phyloP scores from a whole-genome alignment of 2,329 filamentous ascomycete genomes.

The Alternaria brassicae region DNA sequence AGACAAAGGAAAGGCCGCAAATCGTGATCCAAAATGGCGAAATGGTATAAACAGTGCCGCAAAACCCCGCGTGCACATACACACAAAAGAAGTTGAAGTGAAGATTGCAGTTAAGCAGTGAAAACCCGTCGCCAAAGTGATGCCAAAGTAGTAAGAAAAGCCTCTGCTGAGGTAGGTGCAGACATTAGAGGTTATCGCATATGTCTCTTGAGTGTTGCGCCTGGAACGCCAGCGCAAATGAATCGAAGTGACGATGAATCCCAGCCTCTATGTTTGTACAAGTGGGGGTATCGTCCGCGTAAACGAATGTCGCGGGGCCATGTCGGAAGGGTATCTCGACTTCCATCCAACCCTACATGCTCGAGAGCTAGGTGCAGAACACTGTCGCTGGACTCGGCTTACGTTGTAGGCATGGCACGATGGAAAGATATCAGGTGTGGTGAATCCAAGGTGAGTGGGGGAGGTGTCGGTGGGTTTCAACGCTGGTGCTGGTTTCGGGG shows the following conservation, averaged over 20 bases:
- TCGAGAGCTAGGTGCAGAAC: conserved; percentile 20
- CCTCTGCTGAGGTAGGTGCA: conserved; percentile 34
- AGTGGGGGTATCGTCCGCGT: conserved; percentile 28
- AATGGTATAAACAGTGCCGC: conserved; percentile 46
- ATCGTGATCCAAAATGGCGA: conserved; percentile 34
- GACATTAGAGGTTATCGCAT: conserved; percentile 45
- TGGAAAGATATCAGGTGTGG: conserved; percentile 9
- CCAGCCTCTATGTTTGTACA: conserved; percentile 44
- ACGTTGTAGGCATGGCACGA: conserved; percentile 17
- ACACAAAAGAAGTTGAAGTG: conserved; percentile 29
- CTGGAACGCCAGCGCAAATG: conserved; percentile 46
- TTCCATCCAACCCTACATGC: conserved; percentile 25
- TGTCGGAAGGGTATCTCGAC: conserved; percentile 17
- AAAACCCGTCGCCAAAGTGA: conserved; percentile 28
- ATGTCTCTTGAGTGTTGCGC: conserved; percentile 37
- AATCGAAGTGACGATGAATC: conserved; percentile 30
- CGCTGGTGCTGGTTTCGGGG: conserved; percentile 49
- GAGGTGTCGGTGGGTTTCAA: conserved; percentile 29
- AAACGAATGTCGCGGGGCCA: conserved; percentile 30
- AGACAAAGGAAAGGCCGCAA: conserved; percentile 38
- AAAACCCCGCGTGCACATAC: conserved; percentile 20
- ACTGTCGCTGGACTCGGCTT: conserved; percentile 21
- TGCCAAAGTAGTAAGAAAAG: conserved; percentile 35
- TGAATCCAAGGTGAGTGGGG: conserved; percentile 12
- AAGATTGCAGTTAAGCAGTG: conserved; percentile 28